These are phyloP conservation scores for Gaillardinia entomophila DNA, from an alignment of 805 yeast genomes.

Conservation along the genomic window DNA sequence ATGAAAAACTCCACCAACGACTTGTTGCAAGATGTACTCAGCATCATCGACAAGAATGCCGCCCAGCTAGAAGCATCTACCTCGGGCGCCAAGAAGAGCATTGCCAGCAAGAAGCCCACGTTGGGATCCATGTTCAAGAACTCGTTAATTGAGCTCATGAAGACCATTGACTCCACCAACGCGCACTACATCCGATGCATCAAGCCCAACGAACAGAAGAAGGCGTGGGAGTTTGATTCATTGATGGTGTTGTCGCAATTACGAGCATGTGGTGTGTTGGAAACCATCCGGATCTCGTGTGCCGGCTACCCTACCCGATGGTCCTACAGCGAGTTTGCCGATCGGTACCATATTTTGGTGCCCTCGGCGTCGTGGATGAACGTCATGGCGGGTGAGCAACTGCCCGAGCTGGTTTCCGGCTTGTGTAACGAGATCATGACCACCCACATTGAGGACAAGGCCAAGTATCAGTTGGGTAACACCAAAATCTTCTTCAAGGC, in stretches of 20 bases:
- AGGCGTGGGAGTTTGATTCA: conserved; percentile 94
- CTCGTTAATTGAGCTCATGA: conserved; percentile 89
- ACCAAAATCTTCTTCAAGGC: conserved; percentile 94
- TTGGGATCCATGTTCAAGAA: conserved; percentile 91
- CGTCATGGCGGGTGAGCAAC: conserved; percentile 46
- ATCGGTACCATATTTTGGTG: conserved; percentile 79
- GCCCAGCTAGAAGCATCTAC: conserved; percentile 41
- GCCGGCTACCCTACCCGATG: conserved; percentile 98
- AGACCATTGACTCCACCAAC: conserved; percentile 87
- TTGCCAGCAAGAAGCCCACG: conserved; percentile 75
- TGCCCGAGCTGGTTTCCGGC: conserved; percentile 52
- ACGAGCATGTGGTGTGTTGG: conserved; percentile 98
- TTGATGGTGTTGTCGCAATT: conserved; percentile 92
- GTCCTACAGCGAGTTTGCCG: conserved; percentile 90
- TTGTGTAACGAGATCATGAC: conserved; percentile 65
- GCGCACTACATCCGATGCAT: conserved; percentile 97
- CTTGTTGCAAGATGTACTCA: conserved; percentile 59
- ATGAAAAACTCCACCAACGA: conserved; percentile 64
- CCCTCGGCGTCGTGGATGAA: conserved; percentile 64
- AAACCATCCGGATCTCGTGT: conserved; percentile 92
- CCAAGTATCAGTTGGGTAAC: conserved; percentile 83
- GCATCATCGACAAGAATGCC: conserved; percentile 55
- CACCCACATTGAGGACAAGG: conserved; percentile 55
- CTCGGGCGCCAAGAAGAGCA: conserved; percentile 25
- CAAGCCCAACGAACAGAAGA: conserved; percentile 90